A percentile compares a stretch with the other conserved stretches of the same genome.
These are phyloP conservation scores for Fusarium sp. DNA, from an alignment of 2,329 filamentous ascomycete species.

Conservation along the genomic window DNA sequence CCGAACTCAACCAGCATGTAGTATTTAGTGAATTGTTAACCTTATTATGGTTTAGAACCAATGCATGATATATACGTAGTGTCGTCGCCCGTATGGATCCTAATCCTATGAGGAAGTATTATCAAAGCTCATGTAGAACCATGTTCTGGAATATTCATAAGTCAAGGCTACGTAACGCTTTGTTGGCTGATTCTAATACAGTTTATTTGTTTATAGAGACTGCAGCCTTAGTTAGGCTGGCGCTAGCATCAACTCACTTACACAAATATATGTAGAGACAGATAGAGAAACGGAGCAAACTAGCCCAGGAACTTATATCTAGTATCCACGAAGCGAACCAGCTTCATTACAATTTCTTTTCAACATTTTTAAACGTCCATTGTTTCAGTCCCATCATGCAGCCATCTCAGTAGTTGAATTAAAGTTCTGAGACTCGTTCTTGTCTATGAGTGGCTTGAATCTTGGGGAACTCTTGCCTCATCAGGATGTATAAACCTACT, in stretches of 20 bases:
- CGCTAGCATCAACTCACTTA: not conserved
- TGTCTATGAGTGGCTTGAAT: constrained; percentile 31
- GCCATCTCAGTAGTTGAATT: not conserved
- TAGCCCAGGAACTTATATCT: not conserved
- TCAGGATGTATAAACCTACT: constrained; percentile 16
- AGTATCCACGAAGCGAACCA: not conserved
- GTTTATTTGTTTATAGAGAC: not conserved
- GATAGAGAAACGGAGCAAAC: not conserved
- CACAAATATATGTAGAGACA: not conserved
- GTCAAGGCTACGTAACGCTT: no score
- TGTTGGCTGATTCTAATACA: no score
- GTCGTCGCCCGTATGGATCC: no score
- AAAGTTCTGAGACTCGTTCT: constrained; percentile 10
- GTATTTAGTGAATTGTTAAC: not conserved
- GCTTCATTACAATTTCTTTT: not conserved
- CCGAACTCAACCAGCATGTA: not conserved
- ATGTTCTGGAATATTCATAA: no score
- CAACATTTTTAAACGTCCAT: not conserved
- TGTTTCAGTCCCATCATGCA: not conserved
- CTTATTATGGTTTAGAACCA: not conserved
- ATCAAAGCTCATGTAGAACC: no score
- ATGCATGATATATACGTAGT: not conserved
- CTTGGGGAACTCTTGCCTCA: constrained; percentile 20
- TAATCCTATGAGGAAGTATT: no score
- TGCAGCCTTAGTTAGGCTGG: not conserved